Base-by-base conservation (phyloP, 148 eudicot genomes). In the Rhododendron williamsianum region DNA sequence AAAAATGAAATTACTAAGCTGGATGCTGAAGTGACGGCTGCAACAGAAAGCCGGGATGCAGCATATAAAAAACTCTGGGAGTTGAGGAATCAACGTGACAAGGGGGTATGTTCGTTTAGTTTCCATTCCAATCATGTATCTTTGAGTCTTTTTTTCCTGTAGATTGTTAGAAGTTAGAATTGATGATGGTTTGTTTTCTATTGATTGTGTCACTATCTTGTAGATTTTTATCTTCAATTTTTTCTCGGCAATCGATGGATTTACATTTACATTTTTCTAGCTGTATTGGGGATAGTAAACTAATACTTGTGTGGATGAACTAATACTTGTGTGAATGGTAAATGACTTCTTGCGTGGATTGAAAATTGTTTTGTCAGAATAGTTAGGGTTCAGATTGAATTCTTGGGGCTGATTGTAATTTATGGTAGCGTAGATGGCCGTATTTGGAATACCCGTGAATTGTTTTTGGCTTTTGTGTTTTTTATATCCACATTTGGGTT, bases 61-160 rank as follows among this genome's bases (percentile, higher is more conserved):
- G 88, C 90, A 52, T 65, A 79, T 72, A 89, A 86, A 36, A 71
- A 52, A 56, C 52, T 89, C 58, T 76, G 80, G 51, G 90, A 90
- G 80, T 83, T 96, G 87, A 90, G 88, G 81, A 90, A 83, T 76
- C 86, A 89, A 38, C 92, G 87, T 83, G 91, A 93, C 7, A 90
- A 88, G 21, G 91, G 80, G 93, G 98, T 94, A 92, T 69, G 89
- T 78, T 88, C 6, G 46, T 82, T 81, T 36, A 16, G 63, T 83
- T 76, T 63, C 41, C 43, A 51, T 27, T 60, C 9, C 23, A 30
- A n/a, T 41, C 72, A 12, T 51, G 16, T 6, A 4, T n/a, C 38
- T 23, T 13, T 12, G 25, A 30, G 41, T 23, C 58, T 21, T 10
- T 52, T 82, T n/a, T 41, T 5, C 18, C 58, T 46, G 1, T 43